Evolutionary conservation across 1,284 basidiomycete genomes (phyloP).

Genomic region (Hemileia vastatrix): DNA sequence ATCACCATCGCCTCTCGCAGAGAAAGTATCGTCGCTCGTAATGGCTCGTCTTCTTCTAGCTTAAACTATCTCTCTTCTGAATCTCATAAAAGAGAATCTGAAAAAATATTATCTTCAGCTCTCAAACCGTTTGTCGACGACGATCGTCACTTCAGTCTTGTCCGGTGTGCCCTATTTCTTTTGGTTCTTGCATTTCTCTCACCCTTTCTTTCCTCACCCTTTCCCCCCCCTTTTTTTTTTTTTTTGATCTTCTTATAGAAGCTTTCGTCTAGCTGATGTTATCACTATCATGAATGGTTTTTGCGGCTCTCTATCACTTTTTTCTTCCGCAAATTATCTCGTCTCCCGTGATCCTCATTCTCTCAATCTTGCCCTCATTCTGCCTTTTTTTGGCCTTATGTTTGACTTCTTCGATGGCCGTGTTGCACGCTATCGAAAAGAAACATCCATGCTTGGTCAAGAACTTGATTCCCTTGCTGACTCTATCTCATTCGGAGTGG

Average conservation of each 20-base stretch:
- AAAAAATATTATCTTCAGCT: slow-evolving; percentile 7
- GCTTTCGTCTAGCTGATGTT: slow-evolving; percentile 93
- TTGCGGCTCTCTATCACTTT: slow-evolving; percentile 91
- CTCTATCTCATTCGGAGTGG: slow-evolving; percentile 93
- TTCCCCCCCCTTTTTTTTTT: slow-evolving; percentile 24
- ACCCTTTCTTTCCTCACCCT: slow-evolving; percentile 5
- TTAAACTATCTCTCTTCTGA: background rate
- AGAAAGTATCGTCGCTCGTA: slow-evolving; percentile 8
- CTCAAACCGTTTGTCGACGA: slow-evolving; percentile 77
- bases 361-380: slow-evolving; percentile 72
- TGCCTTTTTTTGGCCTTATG: slow-evolving; percentile 89
- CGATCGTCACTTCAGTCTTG: slow-evolving; percentile 87
- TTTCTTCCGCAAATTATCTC: slow-evolving; percentile 81
- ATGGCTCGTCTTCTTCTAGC: background rate
- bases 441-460: slow-evolving; percentile 92
- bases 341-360: slow-evolving; percentile 67
- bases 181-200: background rate
- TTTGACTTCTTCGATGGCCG: slow-evolving; percentile 98
- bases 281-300: slow-evolving; percentile 99
- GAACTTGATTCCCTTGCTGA: slow-evolving; percentile 96
- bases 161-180: slow-evolving; percentile 56
- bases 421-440: slow-evolving; percentile 92
- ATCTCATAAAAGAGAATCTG: background rate
- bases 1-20: slow-evolving; percentile 2
- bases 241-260: slow-evolving; percentile 52